phyloP scores from a whole-genome alignment of 2,329 filamentous ascomycete species.

The Lecanoromycetidae sp. region DNA sequence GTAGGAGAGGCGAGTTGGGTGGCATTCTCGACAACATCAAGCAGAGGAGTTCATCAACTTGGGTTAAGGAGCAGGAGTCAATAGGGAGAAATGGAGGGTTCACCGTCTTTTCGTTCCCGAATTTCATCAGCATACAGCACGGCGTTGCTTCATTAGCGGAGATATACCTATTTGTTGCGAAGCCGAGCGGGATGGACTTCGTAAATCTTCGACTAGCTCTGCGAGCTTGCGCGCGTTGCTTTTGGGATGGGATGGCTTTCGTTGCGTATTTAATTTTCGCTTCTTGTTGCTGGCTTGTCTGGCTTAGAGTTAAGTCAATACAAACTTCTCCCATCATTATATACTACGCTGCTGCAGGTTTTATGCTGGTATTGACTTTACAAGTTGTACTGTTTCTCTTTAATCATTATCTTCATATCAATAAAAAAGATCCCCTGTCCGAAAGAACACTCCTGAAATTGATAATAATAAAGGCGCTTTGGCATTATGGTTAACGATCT shows the following conservation, averaged over 20 bases:
- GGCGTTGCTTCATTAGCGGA: not conserved
- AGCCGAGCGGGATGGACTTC: not conserved
- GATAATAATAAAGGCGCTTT: no score
- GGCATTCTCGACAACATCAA: not conserved
- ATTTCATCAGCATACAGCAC: conserved; percentile 9
- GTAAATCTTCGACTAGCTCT: conserved; percentile 1
- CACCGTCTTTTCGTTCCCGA: conserved; percentile 6
- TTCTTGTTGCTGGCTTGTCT: conserved; percentile 1
- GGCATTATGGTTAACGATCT: no score
- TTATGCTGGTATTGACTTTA: no score
- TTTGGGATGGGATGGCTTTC: not conserved
- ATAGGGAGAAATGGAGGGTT: no score
- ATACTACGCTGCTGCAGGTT: no score
- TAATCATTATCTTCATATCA: no score
- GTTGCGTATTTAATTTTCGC: conserved; percentile 6
- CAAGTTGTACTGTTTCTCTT: no score
- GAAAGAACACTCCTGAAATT: no score
- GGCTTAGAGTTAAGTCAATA: not conserved
- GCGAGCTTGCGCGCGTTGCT: not conserved
- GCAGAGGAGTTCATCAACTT: not conserved
- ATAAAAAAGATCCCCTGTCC: no score
- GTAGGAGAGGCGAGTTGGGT: conserved; percentile 4
- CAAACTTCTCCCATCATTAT: no score
- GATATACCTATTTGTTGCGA: conserved; percentile 7
- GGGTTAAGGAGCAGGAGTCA: no score